phyloP scores from a whole-genome alignment of 495 filamentous ascomycete species.

The Usnea hakonensis region DNA sequence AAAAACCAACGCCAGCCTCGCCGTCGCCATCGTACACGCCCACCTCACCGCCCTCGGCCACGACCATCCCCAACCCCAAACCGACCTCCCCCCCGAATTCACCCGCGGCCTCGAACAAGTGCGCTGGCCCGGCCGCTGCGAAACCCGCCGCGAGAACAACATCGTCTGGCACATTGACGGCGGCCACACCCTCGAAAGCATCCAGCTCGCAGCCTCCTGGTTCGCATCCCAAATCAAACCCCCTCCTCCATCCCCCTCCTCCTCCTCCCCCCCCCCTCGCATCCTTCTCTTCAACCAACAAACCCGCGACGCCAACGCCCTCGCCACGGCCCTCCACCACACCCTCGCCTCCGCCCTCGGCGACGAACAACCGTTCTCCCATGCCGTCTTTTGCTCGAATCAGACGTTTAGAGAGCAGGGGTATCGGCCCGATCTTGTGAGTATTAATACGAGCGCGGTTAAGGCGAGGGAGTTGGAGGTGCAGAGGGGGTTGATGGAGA shows the following conservation, averaged over 20 bases:
- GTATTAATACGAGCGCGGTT: constrained; percentile 57
- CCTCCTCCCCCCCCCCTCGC: constrained; percentile 23
- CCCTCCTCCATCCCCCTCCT: not conserved
- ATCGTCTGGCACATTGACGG: constrained; percentile 86
- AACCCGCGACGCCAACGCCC: constrained; percentile 59
- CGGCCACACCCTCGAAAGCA: constrained; percentile 84
- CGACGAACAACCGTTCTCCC: constrained; percentile 52
- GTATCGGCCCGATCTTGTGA: constrained; percentile 71
- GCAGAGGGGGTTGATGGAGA: constrained; percentile 65
- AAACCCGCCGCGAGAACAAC: constrained; percentile 59
- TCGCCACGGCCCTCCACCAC: constrained; percentile 60
- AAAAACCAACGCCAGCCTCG: constrained; percentile 77
- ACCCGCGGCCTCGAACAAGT: constrained; percentile 66
- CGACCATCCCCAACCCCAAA: not conserved
- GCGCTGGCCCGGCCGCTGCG: constrained; percentile 74
- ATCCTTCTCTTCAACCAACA: constrained; percentile 96
- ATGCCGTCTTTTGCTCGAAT: constrained; percentile 85
- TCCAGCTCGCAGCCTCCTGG: constrained; percentile 72
- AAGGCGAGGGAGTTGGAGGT: constrained; percentile 62
- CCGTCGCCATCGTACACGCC: constrained; percentile 60
- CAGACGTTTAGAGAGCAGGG: constrained; percentile 64
- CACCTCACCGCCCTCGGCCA: constrained; percentile 23
- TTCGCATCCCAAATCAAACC: constrained; percentile 52
- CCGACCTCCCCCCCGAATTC: constrained; percentile 56
- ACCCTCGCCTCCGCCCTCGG: constrained; percentile 52